These are phyloP conservation scores for Suillus placidus DNA, from an alignment of 768 basidiomycete species.

Conservation along the genomic window DNA sequence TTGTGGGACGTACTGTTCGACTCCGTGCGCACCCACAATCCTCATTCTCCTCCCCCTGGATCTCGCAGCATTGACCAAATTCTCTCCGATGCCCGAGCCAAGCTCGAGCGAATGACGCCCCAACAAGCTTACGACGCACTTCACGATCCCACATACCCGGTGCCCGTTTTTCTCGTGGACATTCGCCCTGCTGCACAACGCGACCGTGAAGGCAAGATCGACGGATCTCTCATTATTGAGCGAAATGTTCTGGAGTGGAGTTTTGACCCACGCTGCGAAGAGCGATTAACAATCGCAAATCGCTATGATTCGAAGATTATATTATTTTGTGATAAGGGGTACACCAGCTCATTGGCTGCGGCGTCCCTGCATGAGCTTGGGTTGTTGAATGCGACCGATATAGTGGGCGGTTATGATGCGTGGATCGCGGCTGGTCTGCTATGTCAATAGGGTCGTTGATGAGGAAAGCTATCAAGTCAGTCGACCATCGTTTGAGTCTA, in stretches of 20 bases:
- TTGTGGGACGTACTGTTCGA: slow-evolving; percentile 72
- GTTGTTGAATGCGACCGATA: slow-evolving; percentile 73
- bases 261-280: slow-evolving; percentile 68
- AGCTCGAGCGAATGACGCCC: slow-evolving; percentile 65
- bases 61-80: slow-evolving; percentile 61
- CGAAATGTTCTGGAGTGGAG: slow-evolving; percentile 80
- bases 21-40: slow-evolving; percentile 59
- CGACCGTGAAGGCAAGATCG: slow-evolving; percentile 56
- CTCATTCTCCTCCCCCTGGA: slow-evolving; percentile 63
- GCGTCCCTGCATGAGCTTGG: slow-evolving; percentile 70
- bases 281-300: slow-evolving; percentile 66
- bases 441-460: slow-evolving; percentile 39
- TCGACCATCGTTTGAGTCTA: slow-evolving; percentile 24
- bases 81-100: slow-evolving; percentile 58
- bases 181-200: slow-evolving; percentile 71
- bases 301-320: slow-evolving; percentile 76
- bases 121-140: slow-evolving; percentile 63
- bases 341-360: slow-evolving; percentile 73
- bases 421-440: slow-evolving; percentile 74
- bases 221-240: slow-evolving; percentile 70
- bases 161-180: slow-evolving; percentile 76
- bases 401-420: slow-evolving; percentile 71
- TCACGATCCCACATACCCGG: slow-evolving; percentile 49
- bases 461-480: slow-evolving; percentile 33
- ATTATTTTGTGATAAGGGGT: slow-evolving; percentile 74